A percentile compares a stretch with the other conserved stretches of the same genome.
These are phyloP conservation scores for Metschnikowia arizonensis DNA, from an alignment of 805 yeast genomes.

Conservation along the genomic window DNA sequence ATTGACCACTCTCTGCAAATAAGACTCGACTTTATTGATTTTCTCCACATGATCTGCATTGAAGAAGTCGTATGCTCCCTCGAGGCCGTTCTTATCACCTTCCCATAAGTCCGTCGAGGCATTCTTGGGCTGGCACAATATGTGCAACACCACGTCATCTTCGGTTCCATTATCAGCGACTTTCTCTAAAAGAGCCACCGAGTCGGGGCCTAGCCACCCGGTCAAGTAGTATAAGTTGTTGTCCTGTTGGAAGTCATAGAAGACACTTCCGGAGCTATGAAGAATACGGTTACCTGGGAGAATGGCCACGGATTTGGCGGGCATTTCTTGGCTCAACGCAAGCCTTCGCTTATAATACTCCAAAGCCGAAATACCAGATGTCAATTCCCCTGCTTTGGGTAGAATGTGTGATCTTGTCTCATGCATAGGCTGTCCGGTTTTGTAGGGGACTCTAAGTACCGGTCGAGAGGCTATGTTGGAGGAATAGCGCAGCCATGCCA, in stretches of 20 bases:
- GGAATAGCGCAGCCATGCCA: constrained; percentile 3
- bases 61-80: constrained; percentile 77
- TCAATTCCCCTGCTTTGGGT: constrained; percentile 70
- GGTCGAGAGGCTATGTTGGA: constrained; percentile 24
- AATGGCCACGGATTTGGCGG: constrained; percentile 64
- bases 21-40: constrained; percentile 39
- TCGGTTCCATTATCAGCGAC: constrained; percentile 43
- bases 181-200: constrained; percentile 64
- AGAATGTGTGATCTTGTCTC: constrained; percentile 78
- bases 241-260: constrained; percentile 88
- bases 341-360: constrained; percentile 77
- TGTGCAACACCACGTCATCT: constrained; percentile 57
- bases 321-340: constrained; percentile 52
- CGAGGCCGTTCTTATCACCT: constrained; percentile 83
- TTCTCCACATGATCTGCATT: constrained; percentile 77
- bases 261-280: constrained; percentile 86
- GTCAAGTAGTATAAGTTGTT: constrained; percentile 82
- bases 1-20: constrained; percentile 45
- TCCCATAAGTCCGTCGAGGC: constrained; percentile 86
- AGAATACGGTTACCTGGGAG: constrained; percentile 68
- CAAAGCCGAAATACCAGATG: constrained; percentile 80
- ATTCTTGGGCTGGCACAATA: constrained; percentile 85
- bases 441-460: constrained; percentile 24
- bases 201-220: constrained; percentile 90
- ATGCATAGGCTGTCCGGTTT: constrained; percentile 79